Base-by-base conservation (phyloP, 176 grass and related monocot species). In the Aegilops sharonensis region DNA sequence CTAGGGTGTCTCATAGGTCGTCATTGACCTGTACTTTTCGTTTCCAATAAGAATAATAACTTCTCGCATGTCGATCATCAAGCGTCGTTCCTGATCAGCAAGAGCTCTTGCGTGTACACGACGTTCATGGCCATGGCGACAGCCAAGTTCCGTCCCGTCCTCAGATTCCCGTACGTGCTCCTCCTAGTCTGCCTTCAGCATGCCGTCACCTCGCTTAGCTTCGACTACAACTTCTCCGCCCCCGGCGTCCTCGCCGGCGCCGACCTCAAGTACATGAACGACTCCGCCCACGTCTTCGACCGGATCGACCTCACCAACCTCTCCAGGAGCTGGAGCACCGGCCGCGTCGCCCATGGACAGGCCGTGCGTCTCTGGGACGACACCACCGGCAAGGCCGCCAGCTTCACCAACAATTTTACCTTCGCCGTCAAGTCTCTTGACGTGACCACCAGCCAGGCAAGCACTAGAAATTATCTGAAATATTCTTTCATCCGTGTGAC, bases 191-290 rank as follows among this genome's bases (percentile, higher is more conserved):
- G 34, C 50, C 17, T 37, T 54, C 3, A 3, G 45, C 45, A 0
- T 29, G 37, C 0, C 72, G 73, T n/a, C 61, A 34, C 83, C 83
- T 85, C 83, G 61, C 20, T 85, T 74, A 77, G 73, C 83, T 85
- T 85, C 61, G 11, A 8, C 73, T 85, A 54, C 73, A 56, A 85
- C 73, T 85, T 47, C 45, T 47, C 45, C 12, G 45, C 45, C 45
- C 45, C 45, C 12, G 45, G 45, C 45, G 45, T 47, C 45, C 45
- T 47, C 45, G 12, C 45, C 45, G 12, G 45, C 11, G 45, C 45
- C 3, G 45, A 47, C 12, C 45, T 47, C 45, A 47, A 47, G 45
- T 47, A 47, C 45, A 47, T 47, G 45, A 47, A 47, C 45, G 45
- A 47, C 45, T 47, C 45, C 45, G 45, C 12, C 45, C 45, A 11